Evolutionary conservation across 2,329 filamentous ascomycete species (phyloP).

Genomic region (Apiospora koreana): DNA sequence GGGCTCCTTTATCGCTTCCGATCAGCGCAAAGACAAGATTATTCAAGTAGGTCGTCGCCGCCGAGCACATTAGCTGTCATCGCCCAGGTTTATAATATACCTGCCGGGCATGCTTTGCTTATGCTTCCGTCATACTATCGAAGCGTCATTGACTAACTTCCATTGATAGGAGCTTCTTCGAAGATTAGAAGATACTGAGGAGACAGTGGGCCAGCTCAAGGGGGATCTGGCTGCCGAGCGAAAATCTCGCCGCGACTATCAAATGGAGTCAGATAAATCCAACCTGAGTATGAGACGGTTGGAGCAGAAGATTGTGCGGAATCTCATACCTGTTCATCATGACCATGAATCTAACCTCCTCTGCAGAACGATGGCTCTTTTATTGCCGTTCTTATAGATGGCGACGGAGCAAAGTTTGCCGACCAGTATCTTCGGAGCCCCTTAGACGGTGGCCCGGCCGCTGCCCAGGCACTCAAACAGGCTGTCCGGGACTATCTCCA

Average conservation of each 20-base stretch:
- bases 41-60: slow-evolving; percentile 12
- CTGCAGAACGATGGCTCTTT: slow-evolving; percentile 31
- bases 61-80: not conserved
- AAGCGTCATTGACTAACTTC: not conserved
- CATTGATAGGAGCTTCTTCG: slow-evolving; percentile 13
- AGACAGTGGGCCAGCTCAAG: slow-evolving; percentile 14
- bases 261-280: slow-evolving; percentile 16
- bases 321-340: not conserved
- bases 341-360: not conserved
- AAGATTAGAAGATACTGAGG: slow-evolving; percentile 9
- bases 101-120: not conserved
- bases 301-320: slow-evolving; percentile 16
- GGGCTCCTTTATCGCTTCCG: slow-evolving; percentile 14
- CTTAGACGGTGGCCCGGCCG: slow-evolving; percentile 29
- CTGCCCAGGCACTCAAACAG: slow-evolving; percentile 33
- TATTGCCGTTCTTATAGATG: slow-evolving; percentile 36
- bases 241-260: slow-evolving; percentile 17
- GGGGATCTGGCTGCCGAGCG: slow-evolving; percentile 16
- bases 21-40: slow-evolving; percentile 15
- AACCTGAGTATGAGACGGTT: slow-evolving; percentile 3
- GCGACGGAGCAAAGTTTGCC: slow-evolving; percentile 36
- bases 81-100: not conserved
- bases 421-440: slow-evolving; percentile 32
- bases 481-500: slow-evolving; percentile 30
- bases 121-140: not conserved